These are phyloP conservation scores for Populus nigra DNA, from an alignment of 345 rosid species.

Conservation along the genomic window DNA sequence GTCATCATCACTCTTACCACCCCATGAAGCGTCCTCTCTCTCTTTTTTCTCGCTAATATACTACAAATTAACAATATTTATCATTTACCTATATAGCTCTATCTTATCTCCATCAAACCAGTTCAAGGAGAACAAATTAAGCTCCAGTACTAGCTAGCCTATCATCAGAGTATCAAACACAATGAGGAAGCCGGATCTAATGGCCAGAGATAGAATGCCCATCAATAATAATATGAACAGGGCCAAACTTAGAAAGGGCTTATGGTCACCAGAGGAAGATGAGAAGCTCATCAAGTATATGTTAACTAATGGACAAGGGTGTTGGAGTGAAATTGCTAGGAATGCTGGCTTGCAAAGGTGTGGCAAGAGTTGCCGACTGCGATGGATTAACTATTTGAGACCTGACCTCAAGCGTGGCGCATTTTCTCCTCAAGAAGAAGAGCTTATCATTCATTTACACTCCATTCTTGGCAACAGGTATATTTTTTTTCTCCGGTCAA, in stretches of 20 bases:
- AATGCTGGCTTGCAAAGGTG: conserved; percentile 82
- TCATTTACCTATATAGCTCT: conserved; percentile 35
- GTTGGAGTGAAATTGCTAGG: conserved; percentile 80
- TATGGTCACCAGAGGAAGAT: conserved; percentile 89
- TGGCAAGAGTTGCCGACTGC: conserved; percentile 85
- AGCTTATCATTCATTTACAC: conserved; percentile 70
- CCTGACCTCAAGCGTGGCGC: conserved; percentile 77
- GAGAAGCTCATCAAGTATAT: conserved; percentile 71
- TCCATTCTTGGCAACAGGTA: conserved; percentile 82
- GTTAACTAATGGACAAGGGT: conserved; percentile 75
- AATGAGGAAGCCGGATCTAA: conserved; percentile 24
- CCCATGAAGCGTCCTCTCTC: conserved; percentile 43
- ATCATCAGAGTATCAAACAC: neutral
- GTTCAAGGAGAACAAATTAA: conserved; percentile 4
- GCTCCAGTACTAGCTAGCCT: neutral
- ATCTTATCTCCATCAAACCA: conserved; percentile 33
- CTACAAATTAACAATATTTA: neutral
- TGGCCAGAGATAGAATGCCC: conserved; percentile 24
- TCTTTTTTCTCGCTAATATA: conserved; percentile 7
- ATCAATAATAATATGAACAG: conserved; percentile 23
- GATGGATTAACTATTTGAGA: conserved; percentile 86
- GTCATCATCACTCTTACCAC: conserved; percentile 69
- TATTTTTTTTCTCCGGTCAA: neutral
- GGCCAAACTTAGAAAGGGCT: conserved; percentile 60
- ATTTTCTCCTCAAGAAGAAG: conserved; percentile 70